A percentile compares a stretch with the other conserved stretches of the same genome.
Conservation (phyloP, 73 alveolate genomes). For the Tetrahymena borealis region DNA sequence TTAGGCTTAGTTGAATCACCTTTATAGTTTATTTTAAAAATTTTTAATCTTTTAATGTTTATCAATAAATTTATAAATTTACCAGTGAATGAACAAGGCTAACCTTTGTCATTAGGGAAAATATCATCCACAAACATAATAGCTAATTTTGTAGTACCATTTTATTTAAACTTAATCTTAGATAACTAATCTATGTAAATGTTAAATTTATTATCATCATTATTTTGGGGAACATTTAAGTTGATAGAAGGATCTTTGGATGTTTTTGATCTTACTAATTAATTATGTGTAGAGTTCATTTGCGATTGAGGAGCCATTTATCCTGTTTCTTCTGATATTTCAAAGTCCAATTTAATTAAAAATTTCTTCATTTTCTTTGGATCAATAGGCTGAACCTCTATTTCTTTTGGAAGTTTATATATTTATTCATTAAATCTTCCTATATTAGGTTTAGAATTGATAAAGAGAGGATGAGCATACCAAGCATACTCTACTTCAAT, state of each 20-base stretch:
- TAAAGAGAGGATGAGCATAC: not conserved
- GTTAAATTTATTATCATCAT: not conserved
- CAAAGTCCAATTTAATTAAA: not conserved
- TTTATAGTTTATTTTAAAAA: not conserved
- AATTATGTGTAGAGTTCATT: no score
- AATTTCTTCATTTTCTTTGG: not conserved
- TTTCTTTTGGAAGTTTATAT: not conserved
- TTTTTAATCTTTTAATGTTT: not conserved
- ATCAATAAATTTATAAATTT: not conserved
- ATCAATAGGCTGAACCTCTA: not conserved
- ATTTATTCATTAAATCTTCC: not conserved
- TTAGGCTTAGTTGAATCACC: not conserved
- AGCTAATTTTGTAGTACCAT: not conserved
- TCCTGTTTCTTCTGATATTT: not conserved
- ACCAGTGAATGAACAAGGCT: not conserved
- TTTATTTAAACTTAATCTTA: not conserved
- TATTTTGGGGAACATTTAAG: no score
- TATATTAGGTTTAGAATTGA: not conserved
- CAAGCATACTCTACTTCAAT: not conserved
- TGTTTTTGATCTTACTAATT: no score
- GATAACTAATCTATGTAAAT: not conserved
- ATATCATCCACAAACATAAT: not conserved
- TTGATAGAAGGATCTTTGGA: no score
- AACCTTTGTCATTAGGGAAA: not conserved
- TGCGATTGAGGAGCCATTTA: not conserved